These are phyloP conservation scores for Dacryopinax primogenitus DNA, from an alignment of 768 basidiomycete genomes.

Conservation along the genomic window DNA sequence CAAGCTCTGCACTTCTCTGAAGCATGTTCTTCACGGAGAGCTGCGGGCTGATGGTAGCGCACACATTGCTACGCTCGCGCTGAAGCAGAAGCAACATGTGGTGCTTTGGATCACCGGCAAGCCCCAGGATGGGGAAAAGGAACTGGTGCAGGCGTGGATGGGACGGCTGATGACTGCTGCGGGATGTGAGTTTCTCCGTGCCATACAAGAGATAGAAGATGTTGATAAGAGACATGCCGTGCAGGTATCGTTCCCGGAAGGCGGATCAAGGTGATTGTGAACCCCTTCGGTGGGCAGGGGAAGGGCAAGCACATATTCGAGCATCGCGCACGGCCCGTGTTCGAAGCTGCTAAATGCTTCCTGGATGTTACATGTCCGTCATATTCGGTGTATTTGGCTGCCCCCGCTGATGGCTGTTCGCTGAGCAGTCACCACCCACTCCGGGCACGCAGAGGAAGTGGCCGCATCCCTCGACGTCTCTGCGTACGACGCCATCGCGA, in stretches of 20 bases:
- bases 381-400: background rate
- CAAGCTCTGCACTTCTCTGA: constrained; percentile 11
- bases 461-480: constrained; percentile 42
- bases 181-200: constrained; percentile 36
- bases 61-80: constrained; percentile 42
- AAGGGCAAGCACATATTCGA: constrained; percentile 43
- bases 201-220: background rate
- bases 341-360: constrained; percentile 50
- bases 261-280: constrained; percentile 56
- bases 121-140: constrained; percentile 28
- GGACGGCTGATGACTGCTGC: constrained; percentile 41
- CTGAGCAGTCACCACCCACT: constrained; percentile 45
- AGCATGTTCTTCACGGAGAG: constrained; percentile 44
- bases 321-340: constrained; percentile 54
- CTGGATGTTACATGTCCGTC: constrained; percentile 53
- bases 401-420: background rate
- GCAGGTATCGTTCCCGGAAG: constrained; percentile 44
- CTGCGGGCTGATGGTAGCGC: constrained; percentile 24
- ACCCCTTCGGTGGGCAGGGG: constrained; percentile 71
- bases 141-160: constrained; percentile 39
- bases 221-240: background rate
- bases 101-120: constrained; percentile 35
- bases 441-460: constrained; percentile 54
- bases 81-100: constrained; percentile 31
- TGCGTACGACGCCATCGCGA: constrained; percentile 53